Conservation (phyloP, 306 rosid species). For the Trifolium dubium region DNA sequence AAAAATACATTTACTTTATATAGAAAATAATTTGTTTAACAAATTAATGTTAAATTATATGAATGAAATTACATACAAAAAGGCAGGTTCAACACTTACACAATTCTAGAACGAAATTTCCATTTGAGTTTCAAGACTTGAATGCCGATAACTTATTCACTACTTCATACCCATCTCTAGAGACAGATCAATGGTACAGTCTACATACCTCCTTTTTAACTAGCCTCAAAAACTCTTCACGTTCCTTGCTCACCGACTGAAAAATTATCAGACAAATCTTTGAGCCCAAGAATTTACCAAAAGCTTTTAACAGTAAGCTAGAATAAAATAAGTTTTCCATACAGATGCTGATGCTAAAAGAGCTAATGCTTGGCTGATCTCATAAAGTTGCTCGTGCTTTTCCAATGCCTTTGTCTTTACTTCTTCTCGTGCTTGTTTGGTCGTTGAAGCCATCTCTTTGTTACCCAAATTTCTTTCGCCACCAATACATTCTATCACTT, state of each 20-base stretch:
- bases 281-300: conserved; percentile 10
- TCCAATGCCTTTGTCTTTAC: conserved; percentile 54
- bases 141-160: conserved; percentile 17
- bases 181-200: neutral
- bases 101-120: neutral
- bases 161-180: neutral
- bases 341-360: conserved; percentile 93
- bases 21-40: too few species aligned
- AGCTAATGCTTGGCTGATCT: conserved; percentile 83
- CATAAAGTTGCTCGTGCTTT: conserved; percentile 71
- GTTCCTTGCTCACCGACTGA: conserved; percentile 85
- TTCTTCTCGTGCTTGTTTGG: conserved; percentile 46
- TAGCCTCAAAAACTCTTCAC: conserved; percentile 81
- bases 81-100: neutral
- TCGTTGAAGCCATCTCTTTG: conserved; percentile 62
- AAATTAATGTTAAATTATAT: too few species aligned
- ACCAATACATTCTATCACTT: conserved; percentile 51
- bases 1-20: too few species aligned
- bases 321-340: conserved; percentile 39
- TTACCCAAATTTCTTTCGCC: conserved; percentile 60
- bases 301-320: neutral
- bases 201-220: conserved; percentile 77
- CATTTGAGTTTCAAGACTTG: conserved; percentile 18
- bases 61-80: neutral
- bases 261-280: conserved; percentile 16